These are phyloP conservation scores for Apiospora pterosperma DNA, from an alignment of 2,329 filamentous ascomycete genomes.

Conservation along the genomic window DNA sequence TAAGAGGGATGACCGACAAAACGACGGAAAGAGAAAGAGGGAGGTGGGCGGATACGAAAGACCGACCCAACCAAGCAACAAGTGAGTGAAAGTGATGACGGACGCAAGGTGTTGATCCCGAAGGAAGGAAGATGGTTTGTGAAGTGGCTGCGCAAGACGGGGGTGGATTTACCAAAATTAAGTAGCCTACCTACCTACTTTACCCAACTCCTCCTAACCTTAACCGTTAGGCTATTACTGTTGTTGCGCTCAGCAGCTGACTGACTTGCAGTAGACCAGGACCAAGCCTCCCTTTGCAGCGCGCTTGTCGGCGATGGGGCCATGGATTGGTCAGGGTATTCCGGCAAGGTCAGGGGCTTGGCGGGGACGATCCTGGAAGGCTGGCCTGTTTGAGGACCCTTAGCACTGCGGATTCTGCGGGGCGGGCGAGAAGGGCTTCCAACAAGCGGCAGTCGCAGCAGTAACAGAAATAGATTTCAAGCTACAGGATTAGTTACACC, in stretches of 20 bases:
- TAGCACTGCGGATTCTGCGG: not conserved
- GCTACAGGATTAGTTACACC: too few species aligned
- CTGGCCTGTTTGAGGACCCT: not conserved
- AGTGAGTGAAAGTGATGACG: not conserved
- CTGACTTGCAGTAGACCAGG: not conserved
- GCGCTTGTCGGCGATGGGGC: not conserved
- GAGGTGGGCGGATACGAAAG: not conserved
- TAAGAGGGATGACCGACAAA: not conserved
- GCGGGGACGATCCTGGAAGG: not conserved
- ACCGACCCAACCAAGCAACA: not conserved
- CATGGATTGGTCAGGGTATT: not conserved
- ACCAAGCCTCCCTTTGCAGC: not conserved
- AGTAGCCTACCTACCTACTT: not conserved
- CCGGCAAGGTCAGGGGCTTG: not conserved
- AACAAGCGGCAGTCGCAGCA: not conserved
- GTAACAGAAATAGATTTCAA: not conserved
- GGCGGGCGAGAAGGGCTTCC: not conserved
- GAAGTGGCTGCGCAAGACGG: not conserved
- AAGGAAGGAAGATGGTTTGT: slow-evolving; percentile 1
- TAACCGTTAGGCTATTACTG: not conserved
- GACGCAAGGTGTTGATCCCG: not conserved
- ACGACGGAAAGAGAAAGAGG: not conserved
- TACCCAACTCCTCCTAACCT: not conserved
- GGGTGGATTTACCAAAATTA: not conserved
- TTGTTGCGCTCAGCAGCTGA: not conserved